These are phyloP conservation scores for Colletotrichum incanum DNA, from an alignment of 2,329 filamentous ascomycete genomes.

Conservation along the genomic window DNA sequence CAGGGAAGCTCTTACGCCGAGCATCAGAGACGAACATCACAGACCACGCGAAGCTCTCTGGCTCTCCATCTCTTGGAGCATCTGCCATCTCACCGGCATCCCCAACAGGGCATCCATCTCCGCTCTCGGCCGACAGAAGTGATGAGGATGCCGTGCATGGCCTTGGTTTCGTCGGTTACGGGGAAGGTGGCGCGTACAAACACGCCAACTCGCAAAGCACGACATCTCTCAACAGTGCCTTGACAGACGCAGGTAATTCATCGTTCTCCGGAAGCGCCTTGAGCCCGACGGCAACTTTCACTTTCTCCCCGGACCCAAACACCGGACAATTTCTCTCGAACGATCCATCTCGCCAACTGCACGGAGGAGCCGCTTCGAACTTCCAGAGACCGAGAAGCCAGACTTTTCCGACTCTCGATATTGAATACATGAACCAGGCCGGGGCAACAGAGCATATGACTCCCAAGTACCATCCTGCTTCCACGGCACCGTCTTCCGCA, in stretches of 20 bases:
- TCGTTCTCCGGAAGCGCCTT: slow-evolving; percentile 81
- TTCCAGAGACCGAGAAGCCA: slow-evolving; percentile 87
- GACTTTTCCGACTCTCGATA: slow-evolving; percentile 83
- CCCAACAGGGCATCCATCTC: slow-evolving; percentile 76
- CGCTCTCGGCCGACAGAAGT: slow-evolving; percentile 78
- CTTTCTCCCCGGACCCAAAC: slow-evolving; percentile 82
- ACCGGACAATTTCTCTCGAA: slow-evolving; percentile 73
- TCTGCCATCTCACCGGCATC: slow-evolving; percentile 81
- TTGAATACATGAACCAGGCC: slow-evolving; percentile 69
- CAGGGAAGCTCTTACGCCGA: slow-evolving; percentile 66
- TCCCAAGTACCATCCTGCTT: slow-evolving; percentile 64
- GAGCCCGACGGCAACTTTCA: slow-evolving; percentile 82
- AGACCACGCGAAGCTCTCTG: slow-evolving; percentile 73
- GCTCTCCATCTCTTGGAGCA: slow-evolving; percentile 68
- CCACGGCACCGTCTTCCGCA: slow-evolving; percentile 66
- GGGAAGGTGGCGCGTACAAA: slow-evolving; percentile 66
- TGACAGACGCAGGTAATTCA: slow-evolving; percentile 74
- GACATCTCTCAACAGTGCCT: slow-evolving; percentile 77
- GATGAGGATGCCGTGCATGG: slow-evolving; percentile 78
- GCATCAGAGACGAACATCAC: slow-evolving; percentile 81
- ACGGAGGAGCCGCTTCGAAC: slow-evolving; percentile 59
- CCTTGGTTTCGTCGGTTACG: slow-evolving; percentile 73
- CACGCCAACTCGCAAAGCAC: slow-evolving; percentile 78
- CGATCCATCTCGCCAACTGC: slow-evolving; percentile 57
- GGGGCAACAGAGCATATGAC: slow-evolving; percentile 62